phyloP scores from a whole-genome alignment of 2,329 filamentous ascomycete species.

The Sporothrix phasma region DNA sequence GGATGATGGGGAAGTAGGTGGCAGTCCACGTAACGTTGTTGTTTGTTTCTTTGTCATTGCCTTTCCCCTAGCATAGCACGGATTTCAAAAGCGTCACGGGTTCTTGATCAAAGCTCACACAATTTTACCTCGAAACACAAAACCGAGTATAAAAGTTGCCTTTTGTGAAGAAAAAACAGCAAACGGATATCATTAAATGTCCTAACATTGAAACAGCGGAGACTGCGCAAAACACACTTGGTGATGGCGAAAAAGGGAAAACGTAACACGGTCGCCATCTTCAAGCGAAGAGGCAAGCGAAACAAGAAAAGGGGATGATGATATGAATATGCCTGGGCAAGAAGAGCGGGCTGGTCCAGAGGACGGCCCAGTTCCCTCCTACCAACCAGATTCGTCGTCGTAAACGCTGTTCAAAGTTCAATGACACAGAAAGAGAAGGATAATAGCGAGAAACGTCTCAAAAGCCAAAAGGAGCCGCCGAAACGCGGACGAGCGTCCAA shows the following conservation, averaged over 20 bases:
- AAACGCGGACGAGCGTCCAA: background rate
- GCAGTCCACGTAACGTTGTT: too few species aligned
- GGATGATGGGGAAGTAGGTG: conserved; percentile 45
- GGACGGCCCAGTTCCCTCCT: background rate
- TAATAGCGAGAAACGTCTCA: background rate
- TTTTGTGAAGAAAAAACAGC: conserved; percentile 17
- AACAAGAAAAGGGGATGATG: background rate
- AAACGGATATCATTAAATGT: conserved; percentile 27
- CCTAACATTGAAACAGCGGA: conserved; percentile 20
- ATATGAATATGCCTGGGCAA: background rate
- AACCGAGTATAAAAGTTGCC: background rate
- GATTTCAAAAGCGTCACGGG: background rate
- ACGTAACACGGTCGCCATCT: background rate
- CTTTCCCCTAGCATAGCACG: background rate
- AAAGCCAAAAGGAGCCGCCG: background rate
- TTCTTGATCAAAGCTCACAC: background rate
- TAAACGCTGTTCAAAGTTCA: conserved; percentile 1
- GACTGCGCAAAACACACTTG: background rate
- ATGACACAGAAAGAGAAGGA: background rate
- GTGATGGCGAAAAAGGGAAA: background rate
- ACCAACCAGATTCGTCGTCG: background rate
- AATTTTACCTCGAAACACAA: background rate
- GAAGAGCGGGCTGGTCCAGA: background rate
- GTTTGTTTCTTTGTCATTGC: background rate
- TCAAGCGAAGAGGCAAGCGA: background rate